Percentiles rank a stretch among this genome's conserved stretches.
phyloP scores from a whole-genome alignment of 2,329 filamentous ascomycete genomes.

The Byssochlamys sp. region DNA sequence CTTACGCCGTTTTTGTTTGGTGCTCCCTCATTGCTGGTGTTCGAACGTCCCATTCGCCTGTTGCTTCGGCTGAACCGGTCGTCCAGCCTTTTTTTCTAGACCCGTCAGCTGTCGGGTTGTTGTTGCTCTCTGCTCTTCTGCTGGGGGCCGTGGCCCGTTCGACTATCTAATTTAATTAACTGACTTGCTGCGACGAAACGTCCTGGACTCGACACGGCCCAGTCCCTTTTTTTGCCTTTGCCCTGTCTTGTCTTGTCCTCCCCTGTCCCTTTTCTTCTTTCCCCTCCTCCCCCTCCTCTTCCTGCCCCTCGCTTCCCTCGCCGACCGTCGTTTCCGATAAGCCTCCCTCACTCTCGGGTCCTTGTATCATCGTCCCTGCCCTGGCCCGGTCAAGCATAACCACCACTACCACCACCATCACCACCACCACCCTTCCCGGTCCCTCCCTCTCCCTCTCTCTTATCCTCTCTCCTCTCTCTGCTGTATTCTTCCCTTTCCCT shows the following conservation, averaged over 20 bases:
- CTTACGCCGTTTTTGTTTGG: background rate
- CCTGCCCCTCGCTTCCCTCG: constrained; percentile 13
- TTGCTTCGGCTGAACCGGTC: background rate
- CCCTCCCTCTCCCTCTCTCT: constrained; percentile 4
- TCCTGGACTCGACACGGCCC: background rate
- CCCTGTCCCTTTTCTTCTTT: constrained; percentile 1
- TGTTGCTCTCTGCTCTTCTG: background rate
- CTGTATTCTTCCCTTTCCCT: background rate
- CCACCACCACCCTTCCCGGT: constrained; percentile 5
- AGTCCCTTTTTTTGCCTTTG: background rate
- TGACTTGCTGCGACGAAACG: background rate
- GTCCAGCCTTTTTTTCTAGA: background rate
- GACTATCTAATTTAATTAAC: background rate
- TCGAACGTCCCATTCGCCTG: background rate
- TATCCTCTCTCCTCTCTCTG: constrained; percentile 1
- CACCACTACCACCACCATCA: background rate
- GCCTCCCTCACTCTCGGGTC: constrained; percentile 12
- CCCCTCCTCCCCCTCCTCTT: constrained; percentile 1
- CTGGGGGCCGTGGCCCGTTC: background rate
- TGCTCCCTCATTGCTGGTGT: background rate
- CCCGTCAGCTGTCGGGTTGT: background rate
- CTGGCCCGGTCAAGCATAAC: constrained; percentile 1
- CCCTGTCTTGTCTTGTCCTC: background rate
- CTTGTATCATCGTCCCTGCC: constrained; percentile 18
- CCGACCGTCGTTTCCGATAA: constrained; percentile 25